A percentile compares a stretch with the other conserved stretches of the same genome.
phyloP scores from a whole-genome alignment of 106 monocot genomes.

The Platanthera zijinensis region DNA sequence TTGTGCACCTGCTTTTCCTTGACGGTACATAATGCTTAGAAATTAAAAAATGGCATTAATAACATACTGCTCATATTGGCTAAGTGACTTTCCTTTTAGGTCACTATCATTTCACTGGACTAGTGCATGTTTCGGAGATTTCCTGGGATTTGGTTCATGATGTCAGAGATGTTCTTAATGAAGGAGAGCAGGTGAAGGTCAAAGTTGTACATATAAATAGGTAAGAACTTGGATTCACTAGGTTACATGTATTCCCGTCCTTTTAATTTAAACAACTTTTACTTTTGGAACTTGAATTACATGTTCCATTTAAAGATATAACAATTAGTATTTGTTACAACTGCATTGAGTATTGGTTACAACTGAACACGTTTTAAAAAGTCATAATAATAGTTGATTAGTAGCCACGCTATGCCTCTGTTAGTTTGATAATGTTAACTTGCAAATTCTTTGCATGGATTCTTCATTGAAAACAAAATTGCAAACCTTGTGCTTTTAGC shows the following conservation, averaged over 20 bases:
- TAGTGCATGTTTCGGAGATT: constrained; percentile 90
- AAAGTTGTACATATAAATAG: constrained; percentile 76
- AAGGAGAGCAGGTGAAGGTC: constrained; percentile 72
- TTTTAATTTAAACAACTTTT: neutral
- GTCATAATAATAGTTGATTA: neutral
- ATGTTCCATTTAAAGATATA: neutral
- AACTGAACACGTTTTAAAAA: neutral
- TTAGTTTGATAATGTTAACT: neutral
- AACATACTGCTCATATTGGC: neutral
- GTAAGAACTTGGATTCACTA: constrained; percentile 17
- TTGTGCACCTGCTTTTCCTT: constrained; percentile 77
- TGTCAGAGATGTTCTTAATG: constrained; percentile 68
- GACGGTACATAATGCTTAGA: constrained; percentile 53
- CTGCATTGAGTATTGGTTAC: neutral
- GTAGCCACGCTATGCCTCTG: neutral
- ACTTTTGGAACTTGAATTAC: neutral
- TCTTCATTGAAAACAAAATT: neutral
- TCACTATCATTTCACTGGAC: constrained; percentile 69
- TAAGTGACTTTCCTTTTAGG: constrained; percentile 29
- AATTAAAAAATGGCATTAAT: neutral
- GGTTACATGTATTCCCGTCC: neutral
- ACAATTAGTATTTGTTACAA: neutral
- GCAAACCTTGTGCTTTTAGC: neutral
- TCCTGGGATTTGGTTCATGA: constrained; percentile 98
- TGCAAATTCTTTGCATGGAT: neutral